phyloP scores from a whole-genome alignment of 768 basidiomycete genomes.

The Russula olivacea region DNA sequence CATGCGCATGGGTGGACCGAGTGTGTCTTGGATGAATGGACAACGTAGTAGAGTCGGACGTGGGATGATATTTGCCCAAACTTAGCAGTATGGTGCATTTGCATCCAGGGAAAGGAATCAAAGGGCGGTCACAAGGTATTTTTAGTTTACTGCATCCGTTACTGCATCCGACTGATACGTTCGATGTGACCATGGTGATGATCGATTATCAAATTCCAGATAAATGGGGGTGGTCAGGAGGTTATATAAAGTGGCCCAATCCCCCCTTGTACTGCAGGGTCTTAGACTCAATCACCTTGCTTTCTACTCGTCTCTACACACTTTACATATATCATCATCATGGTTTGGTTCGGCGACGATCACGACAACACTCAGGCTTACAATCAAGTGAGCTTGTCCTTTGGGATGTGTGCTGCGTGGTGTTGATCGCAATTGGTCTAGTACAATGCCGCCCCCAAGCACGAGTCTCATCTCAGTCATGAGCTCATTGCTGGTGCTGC shows the following conservation, averaged over 20 bases:
- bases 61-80: not conserved
- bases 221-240: not conserved
- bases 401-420: not conserved
- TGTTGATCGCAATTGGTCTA: not conserved
- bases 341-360: conserved; percentile 1
- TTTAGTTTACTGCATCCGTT: not conserved
- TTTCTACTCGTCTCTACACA: not conserved
- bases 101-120: not conserved
- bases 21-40: not conserved
- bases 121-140: not conserved
- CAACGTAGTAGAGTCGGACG: not conserved
- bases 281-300: not conserved
- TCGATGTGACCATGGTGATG: not conserved
- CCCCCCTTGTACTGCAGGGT: not conserved
- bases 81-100: not conserved
- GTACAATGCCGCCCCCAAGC: conserved; percentile 25
- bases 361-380: not conserved
- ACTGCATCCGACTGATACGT: not conserved
- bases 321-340: not conserved
- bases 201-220: not conserved
- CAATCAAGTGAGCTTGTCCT: not conserved
- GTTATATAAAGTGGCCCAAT: conserved; percentile 10
- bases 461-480: conserved; percentile 53
- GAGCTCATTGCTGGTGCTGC: conserved; percentile 65
- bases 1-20: not conserved